Conservation (phyloP, 1,284 basidiomycete species). For the Rhodotorula sp. region DNA sequence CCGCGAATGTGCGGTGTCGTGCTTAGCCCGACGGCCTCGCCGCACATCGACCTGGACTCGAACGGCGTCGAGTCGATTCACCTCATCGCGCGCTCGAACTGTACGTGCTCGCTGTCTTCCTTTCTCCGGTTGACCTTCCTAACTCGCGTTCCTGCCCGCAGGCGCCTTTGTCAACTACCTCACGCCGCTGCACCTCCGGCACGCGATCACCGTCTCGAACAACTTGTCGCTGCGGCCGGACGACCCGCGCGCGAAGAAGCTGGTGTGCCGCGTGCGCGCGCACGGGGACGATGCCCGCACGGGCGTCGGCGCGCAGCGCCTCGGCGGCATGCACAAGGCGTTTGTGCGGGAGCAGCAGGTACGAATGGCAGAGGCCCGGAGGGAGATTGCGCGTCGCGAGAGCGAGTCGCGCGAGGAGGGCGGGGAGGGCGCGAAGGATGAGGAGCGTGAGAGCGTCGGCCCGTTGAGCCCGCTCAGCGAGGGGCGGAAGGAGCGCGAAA, state of each 20-base stretch:
- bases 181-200: slow-evolving; percentile 37
- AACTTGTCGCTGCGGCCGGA: slow-evolving; percentile 28
- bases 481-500: neutral
- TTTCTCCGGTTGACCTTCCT: slow-evolving; percentile 63
- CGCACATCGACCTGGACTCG: slow-evolving; percentile 42
- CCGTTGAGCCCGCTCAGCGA: neutral
- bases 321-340: slow-evolving; percentile 75
- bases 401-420: slow-evolving; percentile 22
- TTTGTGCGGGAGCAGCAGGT: slow-evolving; percentile 66
- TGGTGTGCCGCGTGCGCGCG: slow-evolving; percentile 60
- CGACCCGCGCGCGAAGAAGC: slow-evolving; percentile 32
- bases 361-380: slow-evolving; percentile 41
- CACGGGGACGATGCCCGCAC: slow-evolving; percentile 84
- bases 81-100: slow-evolving; percentile 86
- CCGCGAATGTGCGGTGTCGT: slow-evolving; percentile 31
- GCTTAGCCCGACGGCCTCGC: neutral
- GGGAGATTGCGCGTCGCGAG: neutral
- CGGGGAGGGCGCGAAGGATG: slow-evolving; percentile 4
- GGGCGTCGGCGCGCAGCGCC: slow-evolving; percentile 88
- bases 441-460: slow-evolving; percentile 20
- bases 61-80: slow-evolving; percentile 82
- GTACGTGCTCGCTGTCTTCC: slow-evolving; percentile 71
- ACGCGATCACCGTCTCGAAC: slow-evolving; percentile 38
- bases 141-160: slow-evolving; percentile 59
- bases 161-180: slow-evolving; percentile 43